Conservation (phyloP, 2,329 filamentous ascomycete species). For the Beauveria brongniartii region DNA sequence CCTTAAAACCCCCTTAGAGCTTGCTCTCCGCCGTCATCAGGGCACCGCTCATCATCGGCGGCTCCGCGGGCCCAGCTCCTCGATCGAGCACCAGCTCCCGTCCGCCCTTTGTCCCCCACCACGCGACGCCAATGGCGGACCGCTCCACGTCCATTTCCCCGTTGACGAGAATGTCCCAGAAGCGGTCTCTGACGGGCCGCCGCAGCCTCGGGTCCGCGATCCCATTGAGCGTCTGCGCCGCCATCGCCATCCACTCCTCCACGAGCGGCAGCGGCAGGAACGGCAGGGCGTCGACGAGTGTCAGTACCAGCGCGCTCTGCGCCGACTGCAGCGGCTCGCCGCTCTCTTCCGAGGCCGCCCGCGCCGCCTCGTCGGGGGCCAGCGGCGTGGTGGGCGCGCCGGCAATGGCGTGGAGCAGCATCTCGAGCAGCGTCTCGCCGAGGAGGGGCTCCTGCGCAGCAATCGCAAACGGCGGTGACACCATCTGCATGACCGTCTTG, state of each 20-base stretch:
- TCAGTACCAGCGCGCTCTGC: slow-evolving; percentile 67
- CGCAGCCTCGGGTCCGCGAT: slow-evolving; percentile 56
- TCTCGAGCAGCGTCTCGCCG: slow-evolving; percentile 73
- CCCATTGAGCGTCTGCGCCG: slow-evolving; percentile 57
- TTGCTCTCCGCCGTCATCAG: slow-evolving; percentile 29
- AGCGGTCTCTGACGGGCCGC: slow-evolving; percentile 57
- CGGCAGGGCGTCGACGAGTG: slow-evolving; percentile 71
- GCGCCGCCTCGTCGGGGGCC: slow-evolving; percentile 30
- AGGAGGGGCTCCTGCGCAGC: slow-evolving; percentile 66
- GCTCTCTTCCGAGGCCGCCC: slow-evolving; percentile 19
- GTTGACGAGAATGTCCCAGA: slow-evolving; percentile 71
- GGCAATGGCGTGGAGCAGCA: slow-evolving; percentile 55
- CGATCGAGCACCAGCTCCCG: slow-evolving; percentile 39
- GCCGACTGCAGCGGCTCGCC: slow-evolving; percentile 52
- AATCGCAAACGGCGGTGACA: slow-evolving; percentile 70
- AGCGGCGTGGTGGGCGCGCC: slow-evolving; percentile 39
- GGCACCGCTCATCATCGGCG: slow-evolving; percentile 48
- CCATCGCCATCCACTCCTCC: slow-evolving; percentile 71
- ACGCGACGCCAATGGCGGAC: slow-evolving; percentile 68
- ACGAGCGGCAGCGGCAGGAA: slow-evolving; percentile 61
- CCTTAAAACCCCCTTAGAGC: slow-evolving; percentile 19
- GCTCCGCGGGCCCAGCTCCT: slow-evolving; percentile 13
- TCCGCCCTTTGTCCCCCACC: slow-evolving; percentile 65
- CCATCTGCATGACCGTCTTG: slow-evolving; percentile 73
- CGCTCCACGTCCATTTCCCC: slow-evolving; percentile 87